Conservation (phyloP, 2,329 filamentous ascomycete species). For the Thyridium curvatum region DNA sequence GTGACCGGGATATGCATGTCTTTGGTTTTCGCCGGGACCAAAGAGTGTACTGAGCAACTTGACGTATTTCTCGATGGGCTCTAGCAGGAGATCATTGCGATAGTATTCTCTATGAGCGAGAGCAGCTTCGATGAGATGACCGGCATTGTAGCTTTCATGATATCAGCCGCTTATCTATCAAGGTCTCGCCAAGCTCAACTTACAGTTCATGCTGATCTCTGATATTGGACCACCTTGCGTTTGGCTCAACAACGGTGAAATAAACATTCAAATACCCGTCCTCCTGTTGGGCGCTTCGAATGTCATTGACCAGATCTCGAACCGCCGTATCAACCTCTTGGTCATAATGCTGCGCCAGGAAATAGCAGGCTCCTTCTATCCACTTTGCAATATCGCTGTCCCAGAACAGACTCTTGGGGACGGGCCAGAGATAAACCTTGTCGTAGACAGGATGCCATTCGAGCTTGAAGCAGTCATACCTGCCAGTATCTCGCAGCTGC, state of each 20-base stretch:
- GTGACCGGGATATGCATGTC: conserved; percentile 55
- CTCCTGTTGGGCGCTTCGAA: conserved; percentile 45
- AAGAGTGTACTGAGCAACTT: conserved; percentile 43
- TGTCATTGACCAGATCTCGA: conserved; percentile 51
- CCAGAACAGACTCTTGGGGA: conserved; percentile 55
- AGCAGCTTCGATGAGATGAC: conserved; percentile 56
- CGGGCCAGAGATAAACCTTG: conserved; percentile 43
- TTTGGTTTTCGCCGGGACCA: conserved; percentile 40
- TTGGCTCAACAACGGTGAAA: conserved; percentile 52
- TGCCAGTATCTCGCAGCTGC: conserved; percentile 45
- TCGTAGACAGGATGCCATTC: conserved; percentile 49
- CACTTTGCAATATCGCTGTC: conserved; percentile 51
- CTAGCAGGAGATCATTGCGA: conserved; percentile 42
- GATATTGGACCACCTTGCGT: conserved; percentile 50
- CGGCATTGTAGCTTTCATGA: conserved; percentile 45
- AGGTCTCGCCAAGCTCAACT: conserved; percentile 10
- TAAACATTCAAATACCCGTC: conserved; percentile 61
- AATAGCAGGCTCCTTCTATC: conserved; percentile 57
- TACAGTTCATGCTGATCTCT: conserved; percentile 57
- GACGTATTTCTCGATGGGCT: conserved; percentile 48
- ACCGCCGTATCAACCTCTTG: conserved; percentile 42
- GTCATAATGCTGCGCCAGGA: conserved; percentile 35
- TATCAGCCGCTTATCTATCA: conserved; percentile 3
- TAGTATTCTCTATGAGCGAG: conserved; percentile 49
- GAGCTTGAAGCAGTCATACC: conserved; percentile 52